These are phyloP conservation scores for Gamsiella multidivaricata DNA, from an alignment of 192 early-diverging fungal species.

Conservation along the genomic window DNA sequence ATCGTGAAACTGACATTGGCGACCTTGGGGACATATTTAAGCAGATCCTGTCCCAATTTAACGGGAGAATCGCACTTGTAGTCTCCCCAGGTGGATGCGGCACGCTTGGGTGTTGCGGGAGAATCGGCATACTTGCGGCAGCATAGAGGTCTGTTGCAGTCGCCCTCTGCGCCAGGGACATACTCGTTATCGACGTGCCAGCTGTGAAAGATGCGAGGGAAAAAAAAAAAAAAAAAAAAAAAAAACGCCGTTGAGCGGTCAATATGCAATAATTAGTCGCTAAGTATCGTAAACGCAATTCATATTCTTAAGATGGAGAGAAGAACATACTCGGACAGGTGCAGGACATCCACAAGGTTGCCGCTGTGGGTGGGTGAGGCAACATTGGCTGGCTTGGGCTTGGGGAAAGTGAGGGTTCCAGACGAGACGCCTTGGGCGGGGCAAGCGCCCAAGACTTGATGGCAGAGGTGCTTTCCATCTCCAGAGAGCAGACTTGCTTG, in stretches of 20 bases:
- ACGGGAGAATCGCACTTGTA: constrained; percentile 63
- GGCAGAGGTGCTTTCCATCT: constrained; percentile 61
- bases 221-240: background rate
- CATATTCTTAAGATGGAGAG: constrained; percentile 7
- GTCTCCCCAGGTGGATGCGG: constrained; percentile 56
- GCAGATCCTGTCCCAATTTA: constrained; percentile 57
- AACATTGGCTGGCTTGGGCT: constrained; percentile 52
- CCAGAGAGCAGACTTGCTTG: constrained; percentile 40
- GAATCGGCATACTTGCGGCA: constrained; percentile 59
- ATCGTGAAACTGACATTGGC: constrained; percentile 59
- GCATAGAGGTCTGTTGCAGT: constrained; percentile 63
- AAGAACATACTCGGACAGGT: constrained; percentile 63
- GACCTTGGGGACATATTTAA: constrained; percentile 58
- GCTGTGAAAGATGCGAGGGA: background rate
- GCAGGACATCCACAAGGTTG: constrained; percentile 54
- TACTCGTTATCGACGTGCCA: constrained; percentile 44
- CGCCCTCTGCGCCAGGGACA: constrained; percentile 54
- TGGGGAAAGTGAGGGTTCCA: constrained; percentile 58
- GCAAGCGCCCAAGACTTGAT: constrained; percentile 55
- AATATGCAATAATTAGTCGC: too few relatives aligned
- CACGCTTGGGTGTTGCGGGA: constrained; percentile 49
- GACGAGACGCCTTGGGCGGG: constrained; percentile 51
- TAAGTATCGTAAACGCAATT: background rate
- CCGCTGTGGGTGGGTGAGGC: constrained; percentile 33
- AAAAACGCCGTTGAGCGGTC: background rate